Percentiles rank a stretch among this genome's conserved stretches.
These are phyloP conservation scores for Malassezia equina DNA, from an alignment of 1,284 basidiomycete genomes.

Conservation along the genomic window DNA sequence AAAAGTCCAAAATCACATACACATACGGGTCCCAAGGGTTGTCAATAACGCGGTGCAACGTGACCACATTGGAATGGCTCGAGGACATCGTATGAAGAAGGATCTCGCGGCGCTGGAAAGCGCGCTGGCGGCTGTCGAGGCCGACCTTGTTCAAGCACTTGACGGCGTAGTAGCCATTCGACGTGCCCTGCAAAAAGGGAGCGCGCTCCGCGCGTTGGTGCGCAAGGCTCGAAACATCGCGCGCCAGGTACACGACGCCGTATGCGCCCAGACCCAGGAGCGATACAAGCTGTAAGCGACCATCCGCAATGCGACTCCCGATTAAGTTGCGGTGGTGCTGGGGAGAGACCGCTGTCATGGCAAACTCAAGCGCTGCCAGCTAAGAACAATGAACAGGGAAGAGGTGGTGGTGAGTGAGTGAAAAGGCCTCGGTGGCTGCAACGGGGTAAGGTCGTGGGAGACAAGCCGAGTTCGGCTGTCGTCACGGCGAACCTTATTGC, in stretches of 20 bases:
- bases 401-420: neutral
- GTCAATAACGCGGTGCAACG: conserved; percentile 78
- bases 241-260: conserved; percentile 73
- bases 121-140: conserved; percentile 61
- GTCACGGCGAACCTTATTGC: neutral
- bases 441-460: neutral
- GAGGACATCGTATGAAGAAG: conserved; percentile 59
- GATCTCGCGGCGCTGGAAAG: conserved; percentile 69
- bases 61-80: conserved; percentile 70
- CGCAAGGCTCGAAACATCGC: conserved; percentile 16
- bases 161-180: conserved; percentile 60
- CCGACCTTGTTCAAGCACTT: conserved; percentile 64
- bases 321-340: conserved; percentile 46
- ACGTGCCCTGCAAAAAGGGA: conserved; percentile 16
- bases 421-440: neutral
- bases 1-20: conserved; percentile 60
- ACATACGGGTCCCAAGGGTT: conserved; percentile 52
- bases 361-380: neutral
- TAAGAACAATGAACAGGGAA: neutral
- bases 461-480: neutral
- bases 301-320: conserved; percentile 49
- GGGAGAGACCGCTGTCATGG: neutral
- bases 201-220: conserved; percentile 19
- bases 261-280: conserved; percentile 89
- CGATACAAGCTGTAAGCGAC: conserved; percentile 67